These are phyloP conservation scores for Phialocephala subalpina DNA, from an alignment of 2,329 filamentous ascomycete species.

Conservation along the genomic window DNA sequence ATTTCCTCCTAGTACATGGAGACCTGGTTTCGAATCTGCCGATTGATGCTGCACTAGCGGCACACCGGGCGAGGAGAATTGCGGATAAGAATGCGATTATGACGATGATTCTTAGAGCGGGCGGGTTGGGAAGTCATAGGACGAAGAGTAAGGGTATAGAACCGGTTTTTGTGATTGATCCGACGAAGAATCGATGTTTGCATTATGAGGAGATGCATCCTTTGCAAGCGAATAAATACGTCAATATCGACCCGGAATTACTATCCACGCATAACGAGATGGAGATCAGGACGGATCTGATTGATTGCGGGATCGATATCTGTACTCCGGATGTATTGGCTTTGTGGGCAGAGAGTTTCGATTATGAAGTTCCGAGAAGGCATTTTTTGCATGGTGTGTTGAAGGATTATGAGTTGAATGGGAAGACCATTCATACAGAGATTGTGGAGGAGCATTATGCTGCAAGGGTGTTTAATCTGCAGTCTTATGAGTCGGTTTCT, in stretches of 20 bases:
- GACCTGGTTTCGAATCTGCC: slow-evolving; percentile 91
- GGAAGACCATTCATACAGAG: slow-evolving; percentile 94
- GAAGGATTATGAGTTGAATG: slow-evolving; percentile 96
- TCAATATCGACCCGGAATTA: slow-evolving; percentile 82
- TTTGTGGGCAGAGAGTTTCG: slow-evolving; percentile 96
- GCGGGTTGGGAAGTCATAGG: slow-evolving; percentile 72
- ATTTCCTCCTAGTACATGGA: slow-evolving; percentile 92
- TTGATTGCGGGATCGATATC: slow-evolving; percentile 96
- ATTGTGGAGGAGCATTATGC: slow-evolving; percentile 86
- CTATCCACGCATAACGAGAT: slow-evolving; percentile 76
- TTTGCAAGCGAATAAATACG: slow-evolving; percentile 67
- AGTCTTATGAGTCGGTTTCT: slow-evolving; percentile 88
- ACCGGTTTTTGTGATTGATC: slow-evolving; percentile 88
- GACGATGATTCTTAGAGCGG: slow-evolving; percentile 90
- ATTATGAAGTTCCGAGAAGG: slow-evolving; percentile 88
- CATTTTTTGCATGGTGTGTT: slow-evolving; percentile 92
- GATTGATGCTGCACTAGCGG: slow-evolving; percentile 79
- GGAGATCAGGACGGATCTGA: slow-evolving; percentile 84
- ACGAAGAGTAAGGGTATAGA: slow-evolving; percentile 79
- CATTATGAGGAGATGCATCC: slow-evolving; percentile 94
- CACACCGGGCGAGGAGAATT: slow-evolving; percentile 81
- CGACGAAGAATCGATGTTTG: slow-evolving; percentile 79
- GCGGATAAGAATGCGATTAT: slow-evolving; percentile 95
- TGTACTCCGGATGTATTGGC: slow-evolving; percentile 96
- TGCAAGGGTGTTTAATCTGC: slow-evolving; percentile 83